phyloP scores from a whole-genome alignment of 768 basidiomycete genomes.

The Hemileccinum impolitum region DNA sequence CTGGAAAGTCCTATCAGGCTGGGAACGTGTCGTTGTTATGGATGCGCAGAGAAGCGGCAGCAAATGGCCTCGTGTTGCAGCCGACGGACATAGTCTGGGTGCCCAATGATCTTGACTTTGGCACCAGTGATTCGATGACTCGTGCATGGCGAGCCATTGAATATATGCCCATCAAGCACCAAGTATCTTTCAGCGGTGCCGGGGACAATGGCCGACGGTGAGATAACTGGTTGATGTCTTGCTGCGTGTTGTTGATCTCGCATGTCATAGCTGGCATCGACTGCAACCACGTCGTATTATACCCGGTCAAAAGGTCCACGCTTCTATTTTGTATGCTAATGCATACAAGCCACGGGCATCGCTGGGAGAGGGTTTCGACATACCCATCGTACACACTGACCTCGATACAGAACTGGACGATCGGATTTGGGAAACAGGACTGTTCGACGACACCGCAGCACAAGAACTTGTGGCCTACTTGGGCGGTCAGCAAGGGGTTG shows the following conservation, averaged over 20 bases:
- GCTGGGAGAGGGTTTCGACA: conserved; percentile 23
- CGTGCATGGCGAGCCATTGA: conserved; percentile 14
- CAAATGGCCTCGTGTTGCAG: conserved; percentile 23
- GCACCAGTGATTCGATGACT: conserved; percentile 21
- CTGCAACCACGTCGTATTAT: conserved; percentile 25
- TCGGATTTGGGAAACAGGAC: conserved; percentile 18
- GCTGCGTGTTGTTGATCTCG: not conserved
- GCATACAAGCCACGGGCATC: conserved; percentile 18
- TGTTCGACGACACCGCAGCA: conserved; percentile 21
- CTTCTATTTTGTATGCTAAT: conserved; percentile 22
- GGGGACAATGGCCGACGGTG: conserved; percentile 18
- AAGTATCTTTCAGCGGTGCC: conserved; percentile 18
- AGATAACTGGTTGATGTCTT: not conserved
- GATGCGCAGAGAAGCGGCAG: conserved; percentile 33
- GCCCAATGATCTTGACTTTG: conserved; percentile 24
- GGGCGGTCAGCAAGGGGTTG: conserved; percentile 11
- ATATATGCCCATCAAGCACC: conserved; percentile 23
- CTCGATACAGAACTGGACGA: conserved; percentile 3
- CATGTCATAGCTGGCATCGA: conserved; percentile 11
- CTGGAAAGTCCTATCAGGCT: conserved; percentile 18
- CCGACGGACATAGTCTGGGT: conserved; percentile 28
- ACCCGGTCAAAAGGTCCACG: conserved; percentile 26
- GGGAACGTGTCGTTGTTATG: conserved; percentile 29
- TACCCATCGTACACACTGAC: conserved; percentile 7
- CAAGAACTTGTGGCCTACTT: conserved; percentile 11